Conservation (phyloP, 805 yeast genomes). For the Myxozyma kluyveri region DNA sequence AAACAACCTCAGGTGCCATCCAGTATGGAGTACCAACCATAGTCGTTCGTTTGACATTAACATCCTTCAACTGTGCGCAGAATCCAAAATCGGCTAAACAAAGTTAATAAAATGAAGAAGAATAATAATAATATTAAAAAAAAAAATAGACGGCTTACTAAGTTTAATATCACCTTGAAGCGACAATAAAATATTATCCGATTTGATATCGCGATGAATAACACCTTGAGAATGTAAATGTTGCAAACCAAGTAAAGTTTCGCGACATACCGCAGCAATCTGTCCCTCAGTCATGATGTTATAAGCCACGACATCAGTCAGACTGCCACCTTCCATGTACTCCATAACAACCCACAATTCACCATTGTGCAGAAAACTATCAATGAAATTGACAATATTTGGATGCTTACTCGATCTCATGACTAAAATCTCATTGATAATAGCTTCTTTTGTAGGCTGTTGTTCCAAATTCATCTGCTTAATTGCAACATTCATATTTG, state of each 20-base stretch:
- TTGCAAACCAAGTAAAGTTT: constrained; percentile 79
- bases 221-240: constrained; percentile 90
- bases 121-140: neutral
- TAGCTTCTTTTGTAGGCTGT: constrained; percentile 93
- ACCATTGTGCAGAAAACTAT: constrained; percentile 69
- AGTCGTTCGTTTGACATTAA: constrained; percentile 84
- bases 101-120: neutral
- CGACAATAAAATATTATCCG: constrained; percentile 84
- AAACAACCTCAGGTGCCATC: constrained; percentile 99
- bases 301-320: constrained; percentile 93
- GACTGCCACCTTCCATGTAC: constrained; percentile 97
- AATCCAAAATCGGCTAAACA: constrained; percentile 79
- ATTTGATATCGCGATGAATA: constrained; percentile 92
- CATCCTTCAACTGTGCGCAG: constrained; percentile 88
- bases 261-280: constrained; percentile 91
- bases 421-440: constrained; percentile 90
- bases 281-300: constrained; percentile 88
- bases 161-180: constrained; percentile 85
- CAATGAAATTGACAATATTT: constrained; percentile 91
- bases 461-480: constrained; percentile 93
- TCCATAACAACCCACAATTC: constrained; percentile 96
- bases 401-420: constrained; percentile 90
- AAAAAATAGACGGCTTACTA: constrained; percentile 36
- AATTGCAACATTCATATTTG: constrained; percentile 68
- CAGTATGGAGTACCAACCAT: constrained; percentile 99